Conservation (phyloP, 331 rosid species). For the Saraca asoca region DNA sequence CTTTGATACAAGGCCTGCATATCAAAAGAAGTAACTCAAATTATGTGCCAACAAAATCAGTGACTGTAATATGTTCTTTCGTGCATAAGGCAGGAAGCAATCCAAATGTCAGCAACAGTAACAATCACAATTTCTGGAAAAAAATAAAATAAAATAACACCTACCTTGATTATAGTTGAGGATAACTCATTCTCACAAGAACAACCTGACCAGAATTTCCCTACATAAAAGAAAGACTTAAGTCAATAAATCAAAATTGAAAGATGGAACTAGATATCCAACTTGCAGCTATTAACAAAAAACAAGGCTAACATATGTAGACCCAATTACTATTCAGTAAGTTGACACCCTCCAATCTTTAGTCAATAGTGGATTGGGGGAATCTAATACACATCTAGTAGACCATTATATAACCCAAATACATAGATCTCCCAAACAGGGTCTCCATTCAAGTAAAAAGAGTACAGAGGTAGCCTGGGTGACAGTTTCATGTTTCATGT, state of each 20-base stretch:
- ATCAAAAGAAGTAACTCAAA: constrained; percentile 25
- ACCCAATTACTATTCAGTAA: neutral
- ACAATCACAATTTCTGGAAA: constrained; percentile 4
- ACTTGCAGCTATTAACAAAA: neutral
- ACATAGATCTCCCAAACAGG: neutral
- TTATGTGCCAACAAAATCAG: constrained; percentile 4
- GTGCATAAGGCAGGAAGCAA: neutral
- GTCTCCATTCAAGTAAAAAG: neutral
- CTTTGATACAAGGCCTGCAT: constrained; percentile 29
- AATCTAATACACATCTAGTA: neutral
- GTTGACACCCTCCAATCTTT: too few relatives aligned
- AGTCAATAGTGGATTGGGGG: too few relatives aligned
- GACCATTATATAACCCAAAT: neutral
- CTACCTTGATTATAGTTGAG: constrained; percentile 22
- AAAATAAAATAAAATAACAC: too few relatives aligned
- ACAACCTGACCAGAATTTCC: neutral
- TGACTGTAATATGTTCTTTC: neutral
- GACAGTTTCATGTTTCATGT: too few relatives aligned
- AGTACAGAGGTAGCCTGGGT: too few relatives aligned
- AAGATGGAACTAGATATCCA: constrained; percentile 10
- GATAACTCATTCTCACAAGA: neutral
- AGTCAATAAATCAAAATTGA: neutral
- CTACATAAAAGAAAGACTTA: constrained; percentile 22
- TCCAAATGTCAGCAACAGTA: constrained; percentile 1
- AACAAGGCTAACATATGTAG: neutral